Percentiles rank a stretch among this genome's conserved stretches.
Conservation (phyloP, 75 land plant genomes). For the Gnetum montanum region DNA sequence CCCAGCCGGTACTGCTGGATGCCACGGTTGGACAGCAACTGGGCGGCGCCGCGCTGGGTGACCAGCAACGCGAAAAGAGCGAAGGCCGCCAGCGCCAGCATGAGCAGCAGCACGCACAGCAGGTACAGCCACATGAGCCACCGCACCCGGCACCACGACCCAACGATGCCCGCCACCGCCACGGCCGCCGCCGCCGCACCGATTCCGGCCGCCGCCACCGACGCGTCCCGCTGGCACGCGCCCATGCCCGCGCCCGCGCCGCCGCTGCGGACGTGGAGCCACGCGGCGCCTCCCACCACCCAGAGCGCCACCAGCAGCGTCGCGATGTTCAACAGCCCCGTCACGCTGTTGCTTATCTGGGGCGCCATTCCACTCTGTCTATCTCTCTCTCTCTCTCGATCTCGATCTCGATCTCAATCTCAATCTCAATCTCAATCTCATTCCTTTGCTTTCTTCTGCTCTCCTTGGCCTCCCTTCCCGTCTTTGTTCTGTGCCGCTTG, state of each 20-base stretch:
- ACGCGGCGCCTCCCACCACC: constrained; percentile 20
- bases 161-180: constrained; percentile 15
- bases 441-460: too few relatives aligned
- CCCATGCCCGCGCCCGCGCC: too few relatives aligned
- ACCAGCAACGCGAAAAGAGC: constrained; percentile 21
- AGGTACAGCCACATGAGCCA: constrained; percentile 16
- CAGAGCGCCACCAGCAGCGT: constrained; percentile 17
- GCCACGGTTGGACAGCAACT: constrained; percentile 12
- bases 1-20: constrained; percentile 26
- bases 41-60: constrained; percentile 33
- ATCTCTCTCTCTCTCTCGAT: too few relatives aligned
- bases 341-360: constrained; percentile 15
- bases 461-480: too few relatives aligned
- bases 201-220: too few relatives aligned
- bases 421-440: too few relatives aligned
- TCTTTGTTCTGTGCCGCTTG: too few relatives aligned
- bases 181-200: constrained; percentile 13
- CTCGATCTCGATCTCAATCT: too few relatives aligned
- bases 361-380: too few relatives aligned
- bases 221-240: too few relatives aligned
- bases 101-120: constrained; percentile 14
- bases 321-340: constrained; percentile 17
- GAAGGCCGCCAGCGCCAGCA: constrained; percentile 16
- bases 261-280: constrained; percentile 13
- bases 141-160: constrained; percentile 14